These are phyloP conservation scores for Phytophthora fragariae DNA, from an alignment of 352 stramenopile species.

Conservation along the genomic window DNA sequence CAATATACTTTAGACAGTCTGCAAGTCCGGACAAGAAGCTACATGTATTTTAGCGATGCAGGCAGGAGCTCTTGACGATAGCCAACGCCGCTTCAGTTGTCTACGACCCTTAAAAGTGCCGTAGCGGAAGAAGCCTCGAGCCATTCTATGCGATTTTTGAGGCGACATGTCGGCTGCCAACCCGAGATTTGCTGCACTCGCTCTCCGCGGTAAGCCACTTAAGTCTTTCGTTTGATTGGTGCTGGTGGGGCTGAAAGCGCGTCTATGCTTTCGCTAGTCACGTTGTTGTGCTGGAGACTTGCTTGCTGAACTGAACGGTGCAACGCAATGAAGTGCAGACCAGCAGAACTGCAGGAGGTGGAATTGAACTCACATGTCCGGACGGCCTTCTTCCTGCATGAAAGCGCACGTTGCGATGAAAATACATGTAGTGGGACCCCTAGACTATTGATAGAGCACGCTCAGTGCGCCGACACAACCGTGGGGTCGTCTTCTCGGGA, in stretches of 20 bases:
- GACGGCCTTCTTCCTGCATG: too few relatives aligned
- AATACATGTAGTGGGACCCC: too few relatives aligned
- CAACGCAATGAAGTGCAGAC: constrained; percentile 18
- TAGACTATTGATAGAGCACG: too few relatives aligned
- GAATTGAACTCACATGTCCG: too few relatives aligned
- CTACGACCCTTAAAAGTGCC: constrained; percentile 6
- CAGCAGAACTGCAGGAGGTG: too few relatives aligned
- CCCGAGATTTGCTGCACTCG: constrained; percentile 28
- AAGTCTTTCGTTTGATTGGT: constrained; percentile 2
- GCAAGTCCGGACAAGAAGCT: neutral
- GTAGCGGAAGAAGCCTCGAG: neutral
- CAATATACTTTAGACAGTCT: constrained; percentile 1
- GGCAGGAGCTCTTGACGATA: neutral
- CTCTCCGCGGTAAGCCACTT: constrained; percentile 25
- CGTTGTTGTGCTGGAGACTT: constrained; percentile 22
- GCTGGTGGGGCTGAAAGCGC: constrained; percentile 23
- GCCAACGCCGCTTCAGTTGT: neutral
- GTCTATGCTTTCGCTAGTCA: constrained; percentile 34
- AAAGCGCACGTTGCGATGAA: too few relatives aligned
- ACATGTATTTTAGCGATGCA: neutral
- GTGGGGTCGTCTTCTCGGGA: too few relatives aligned
- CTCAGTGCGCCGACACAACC: too few relatives aligned
- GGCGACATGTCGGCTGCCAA: constrained; percentile 10
- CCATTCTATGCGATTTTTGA: constrained; percentile 3
- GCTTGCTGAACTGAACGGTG: constrained; percentile 10